Percentiles rank a stretch among this genome's conserved stretches.
Evolutionary conservation across 768 basidiomycete species (phyloP).

Genomic region (Mycena alexandri): DNA sequence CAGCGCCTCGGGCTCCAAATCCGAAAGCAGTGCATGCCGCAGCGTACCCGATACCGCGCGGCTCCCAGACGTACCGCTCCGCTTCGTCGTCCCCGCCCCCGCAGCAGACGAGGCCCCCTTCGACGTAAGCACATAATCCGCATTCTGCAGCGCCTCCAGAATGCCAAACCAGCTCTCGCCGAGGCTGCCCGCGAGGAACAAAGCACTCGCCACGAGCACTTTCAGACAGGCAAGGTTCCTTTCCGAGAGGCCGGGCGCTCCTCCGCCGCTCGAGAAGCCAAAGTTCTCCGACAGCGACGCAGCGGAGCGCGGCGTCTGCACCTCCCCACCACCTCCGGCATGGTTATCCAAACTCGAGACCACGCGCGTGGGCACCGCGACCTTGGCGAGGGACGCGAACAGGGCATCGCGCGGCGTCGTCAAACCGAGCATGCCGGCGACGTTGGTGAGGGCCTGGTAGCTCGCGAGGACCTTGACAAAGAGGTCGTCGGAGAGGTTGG

Average conservation of each 20-base stretch:
- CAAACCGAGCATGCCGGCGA: conserved; percentile 90
- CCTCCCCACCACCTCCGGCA: conserved; percentile 55
- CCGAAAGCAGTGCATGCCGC: conserved; percentile 74
- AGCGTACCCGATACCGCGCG: conserved; percentile 54
- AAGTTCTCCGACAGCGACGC: conserved; percentile 75
- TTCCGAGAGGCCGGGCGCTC: conserved; percentile 83
- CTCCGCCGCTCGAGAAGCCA: conserved; percentile 63
- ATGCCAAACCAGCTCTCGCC: conserved; percentile 95
- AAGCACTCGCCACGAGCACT: conserved; percentile 79
- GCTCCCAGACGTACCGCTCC: conserved; percentile 50
- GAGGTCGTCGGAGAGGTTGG: conserved; percentile 91
- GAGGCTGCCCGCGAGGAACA: conserved; percentile 87
- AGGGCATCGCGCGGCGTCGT: conserved; percentile 94
- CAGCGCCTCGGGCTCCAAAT: conserved; percentile 82
- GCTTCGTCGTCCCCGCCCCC: conserved; percentile 41
- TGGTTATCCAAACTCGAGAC: conserved; percentile 83
- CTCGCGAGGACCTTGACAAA: conserved; percentile 89
- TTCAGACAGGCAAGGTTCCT: conserved; percentile 93
- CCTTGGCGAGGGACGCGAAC: conserved; percentile 89
- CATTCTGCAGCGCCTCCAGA: conserved; percentile 92
- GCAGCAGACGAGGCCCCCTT: conserved; percentile 57
- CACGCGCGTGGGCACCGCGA: conserved; percentile 90
- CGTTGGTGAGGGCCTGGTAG: conserved; percentile 87
- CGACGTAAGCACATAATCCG: conserved; percentile 88
- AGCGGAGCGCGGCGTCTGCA: conserved; percentile 71